Conservation (phyloP, 495 filamentous ascomycete species). For the Penicillium coprophilum region DNA sequence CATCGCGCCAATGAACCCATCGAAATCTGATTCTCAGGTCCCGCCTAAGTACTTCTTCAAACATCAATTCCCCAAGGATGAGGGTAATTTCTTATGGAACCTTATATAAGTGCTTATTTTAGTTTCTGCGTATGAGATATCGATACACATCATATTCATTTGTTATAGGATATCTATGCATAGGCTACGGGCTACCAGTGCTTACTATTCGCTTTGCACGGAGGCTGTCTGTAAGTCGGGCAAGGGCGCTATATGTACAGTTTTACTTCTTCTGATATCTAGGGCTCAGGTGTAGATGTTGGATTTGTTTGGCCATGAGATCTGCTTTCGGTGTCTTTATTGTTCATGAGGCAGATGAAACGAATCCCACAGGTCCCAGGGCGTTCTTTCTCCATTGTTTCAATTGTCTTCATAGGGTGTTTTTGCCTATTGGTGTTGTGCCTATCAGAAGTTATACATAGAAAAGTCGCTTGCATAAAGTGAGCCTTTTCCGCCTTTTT, state of each 20-base stretch:
- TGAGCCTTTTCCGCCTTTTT: too few relatives aligned
- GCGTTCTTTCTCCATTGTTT: not conserved
- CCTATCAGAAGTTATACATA: too few relatives aligned
- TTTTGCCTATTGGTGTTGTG: too few relatives aligned
- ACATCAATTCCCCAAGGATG: too few relatives aligned
- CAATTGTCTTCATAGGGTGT: not conserved
- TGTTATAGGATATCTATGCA: not conserved
- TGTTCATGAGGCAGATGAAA: not conserved
- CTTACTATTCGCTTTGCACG: not conserved
- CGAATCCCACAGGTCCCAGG: too few relatives aligned
- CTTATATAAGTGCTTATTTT: slow-evolving; percentile 23
- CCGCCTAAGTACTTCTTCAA: too few relatives aligned
- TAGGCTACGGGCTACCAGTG: slow-evolving; percentile 1
- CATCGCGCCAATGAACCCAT: slow-evolving; percentile 19
- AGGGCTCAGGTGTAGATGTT: not conserved
- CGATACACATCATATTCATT: not conserved
- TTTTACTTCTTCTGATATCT: slow-evolving; percentile 27
- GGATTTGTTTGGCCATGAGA: not conserved
- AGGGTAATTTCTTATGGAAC: slow-evolving; percentile 32
- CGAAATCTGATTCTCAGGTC: slow-evolving; percentile 17
- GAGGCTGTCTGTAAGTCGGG: slow-evolving; percentile 14
- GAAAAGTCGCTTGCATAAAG: too few relatives aligned
- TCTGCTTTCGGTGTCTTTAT: not conserved
- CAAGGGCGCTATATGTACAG: slow-evolving; percentile 26
- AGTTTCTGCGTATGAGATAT: not conserved